A percentile compares a stretch with the other conserved stretches of the same genome.
Conservation (phyloP, 2,329 filamentous ascomycete genomes). For the Metarhizium album region DNA sequence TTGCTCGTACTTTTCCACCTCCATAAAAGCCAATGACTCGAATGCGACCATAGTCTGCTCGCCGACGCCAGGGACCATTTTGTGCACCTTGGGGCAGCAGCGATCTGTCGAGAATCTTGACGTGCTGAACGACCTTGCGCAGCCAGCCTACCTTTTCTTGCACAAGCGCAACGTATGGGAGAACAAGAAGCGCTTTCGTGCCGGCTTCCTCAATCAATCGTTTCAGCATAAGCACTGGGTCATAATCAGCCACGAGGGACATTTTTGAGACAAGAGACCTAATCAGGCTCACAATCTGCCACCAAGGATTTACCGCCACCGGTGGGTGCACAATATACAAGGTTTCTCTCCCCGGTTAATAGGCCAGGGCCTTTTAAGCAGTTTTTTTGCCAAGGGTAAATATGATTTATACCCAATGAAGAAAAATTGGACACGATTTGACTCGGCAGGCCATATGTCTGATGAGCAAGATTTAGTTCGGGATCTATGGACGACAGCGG, state of each 20-base stretch:
- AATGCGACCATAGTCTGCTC: constrained; percentile 46
- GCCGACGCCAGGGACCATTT: constrained; percentile 38
- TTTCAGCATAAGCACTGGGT: constrained; percentile 59
- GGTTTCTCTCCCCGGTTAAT: constrained; percentile 52
- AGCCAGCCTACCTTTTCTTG: constrained; percentile 73
- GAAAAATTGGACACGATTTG: constrained; percentile 54
- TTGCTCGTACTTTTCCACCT: constrained; percentile 54
- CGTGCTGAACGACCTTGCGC: constrained; percentile 50
- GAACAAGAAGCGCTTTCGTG: constrained; percentile 59
- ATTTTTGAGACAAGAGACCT: background rate
- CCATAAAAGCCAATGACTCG: constrained; percentile 66
- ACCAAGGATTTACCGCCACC: constrained; percentile 70
- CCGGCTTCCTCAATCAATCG: constrained; percentile 51
- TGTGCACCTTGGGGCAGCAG: constrained; percentile 24
- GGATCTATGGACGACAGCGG: constrained; percentile 41
- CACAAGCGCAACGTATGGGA: constrained; percentile 70
- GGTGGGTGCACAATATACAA: constrained; percentile 72
- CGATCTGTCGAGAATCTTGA: constrained; percentile 15
- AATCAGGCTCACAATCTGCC: constrained; percentile 39
- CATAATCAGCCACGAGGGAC: constrained; percentile 1
- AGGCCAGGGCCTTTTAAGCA: constrained; percentile 60
- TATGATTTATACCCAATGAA: constrained; percentile 55
- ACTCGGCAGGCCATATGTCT: constrained; percentile 50
- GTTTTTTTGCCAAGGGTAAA: constrained; percentile 71
- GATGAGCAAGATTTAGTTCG: constrained; percentile 50